Base-by-base conservation (phyloP, 768 basidiomycete genomes). In the Macrolepiota fuliginosa region DNA sequence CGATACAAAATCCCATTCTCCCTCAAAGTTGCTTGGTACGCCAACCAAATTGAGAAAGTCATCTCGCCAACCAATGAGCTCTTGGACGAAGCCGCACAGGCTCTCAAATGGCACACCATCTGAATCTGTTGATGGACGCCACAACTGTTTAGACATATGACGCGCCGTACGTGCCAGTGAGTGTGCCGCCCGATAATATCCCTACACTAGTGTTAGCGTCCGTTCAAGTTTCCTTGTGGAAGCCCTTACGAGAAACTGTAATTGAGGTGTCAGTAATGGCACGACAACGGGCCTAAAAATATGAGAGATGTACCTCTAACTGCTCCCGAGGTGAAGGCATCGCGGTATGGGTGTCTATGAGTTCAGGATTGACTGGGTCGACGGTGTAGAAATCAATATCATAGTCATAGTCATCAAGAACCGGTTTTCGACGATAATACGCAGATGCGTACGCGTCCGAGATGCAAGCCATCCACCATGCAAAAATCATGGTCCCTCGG, bases 401-500 rank as follows among this genome's bases (percentile, higher is more conserved):
- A 70, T 93, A 94, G 74, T 94, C 92, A 63, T 91, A 88, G 66
- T 94, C 92, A 70, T 92, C 91, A 77, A 95, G 77, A 67, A 89
- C 81, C 6, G 93, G 92, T 74, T 94, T 93, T 64, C 89, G 82
- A 63, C 92, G 85, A 75, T 94, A 92, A 73, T 93, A 94, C 35
- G 87, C 86, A 32, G 92, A 84, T 27, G 86, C 85, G 74, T 90
- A 93, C 6, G 92, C 91, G 68, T 97, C 95, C 36, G 84, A 81
- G 50, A 94, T 78, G 72, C 89, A 91, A 7, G 93, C 88, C 85
- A 94, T 90, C 93, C 94, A 96, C 90, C 94, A 95, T 1, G 93
- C 89, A 69, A 93, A 94, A 55, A 91, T 89, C 88, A 94, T 91
- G 5, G 89, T 92, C 25, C 90, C 89, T 56, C 89, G 85, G 54